These are phyloP conservation scores for Globisporangium canariense DNA, from an alignment of 352 stramenopile species.

Conservation along the genomic window DNA sequence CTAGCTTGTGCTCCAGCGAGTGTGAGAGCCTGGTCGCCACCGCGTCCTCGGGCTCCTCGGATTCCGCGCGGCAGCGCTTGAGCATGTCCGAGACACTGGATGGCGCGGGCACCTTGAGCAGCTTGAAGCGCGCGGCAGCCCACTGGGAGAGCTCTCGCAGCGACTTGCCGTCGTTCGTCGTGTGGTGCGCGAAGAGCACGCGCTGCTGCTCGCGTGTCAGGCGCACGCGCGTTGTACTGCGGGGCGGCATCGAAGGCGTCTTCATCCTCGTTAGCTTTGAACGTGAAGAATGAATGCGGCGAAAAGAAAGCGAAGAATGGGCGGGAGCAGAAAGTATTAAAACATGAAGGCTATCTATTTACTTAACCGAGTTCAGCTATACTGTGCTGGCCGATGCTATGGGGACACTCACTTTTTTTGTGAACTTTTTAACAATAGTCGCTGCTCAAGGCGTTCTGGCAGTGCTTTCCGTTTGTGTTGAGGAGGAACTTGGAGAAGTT, in stretches of 20 bases:
- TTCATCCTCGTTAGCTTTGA: background rate
- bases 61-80: background rate
- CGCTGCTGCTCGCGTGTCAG: background rate
- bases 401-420: too few species aligned
- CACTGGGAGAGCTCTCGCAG: background rate
- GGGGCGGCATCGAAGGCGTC: background rate
- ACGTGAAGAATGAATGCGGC: background rate
- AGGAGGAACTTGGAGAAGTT: background rate
- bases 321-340: background rate
- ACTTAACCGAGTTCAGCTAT: too few species aligned
- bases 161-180: background rate
- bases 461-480: background rate
- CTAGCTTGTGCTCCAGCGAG: background rate
- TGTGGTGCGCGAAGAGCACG: background rate
- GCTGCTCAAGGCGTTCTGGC: too few species aligned
- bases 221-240: background rate
- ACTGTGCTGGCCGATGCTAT: too few species aligned
- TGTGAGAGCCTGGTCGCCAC: background rate
- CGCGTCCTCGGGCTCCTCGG: background rate
- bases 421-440: too few species aligned
- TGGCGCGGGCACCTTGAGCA: background rate
- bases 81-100: conserved; percentile 4
- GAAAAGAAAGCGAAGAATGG: too few species aligned
- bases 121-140: background rate
- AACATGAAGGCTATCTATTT: background rate